phyloP scores from a whole-genome alignment of 2,329 filamentous ascomycete genomes.

The Aspergillus proliferans region DNA sequence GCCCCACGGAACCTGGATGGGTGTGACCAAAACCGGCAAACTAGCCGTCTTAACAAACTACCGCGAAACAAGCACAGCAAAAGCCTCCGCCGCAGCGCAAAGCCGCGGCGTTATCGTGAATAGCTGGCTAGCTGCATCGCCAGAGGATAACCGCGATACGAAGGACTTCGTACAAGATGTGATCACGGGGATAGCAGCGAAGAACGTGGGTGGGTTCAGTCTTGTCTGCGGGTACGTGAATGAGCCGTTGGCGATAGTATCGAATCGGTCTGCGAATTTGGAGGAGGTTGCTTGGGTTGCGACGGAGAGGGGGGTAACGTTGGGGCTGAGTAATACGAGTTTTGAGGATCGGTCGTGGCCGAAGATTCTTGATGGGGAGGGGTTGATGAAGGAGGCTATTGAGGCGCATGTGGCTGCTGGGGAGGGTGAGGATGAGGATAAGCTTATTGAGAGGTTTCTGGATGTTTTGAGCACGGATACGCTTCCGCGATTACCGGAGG shows the following conservation, averaged over 20 bases:
- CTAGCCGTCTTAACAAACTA: constrained; percentile 58
- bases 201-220: constrained; percentile 55
- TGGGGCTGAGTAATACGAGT: constrained; percentile 53
- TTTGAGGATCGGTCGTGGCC: constrained; percentile 54
- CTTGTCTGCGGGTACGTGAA: constrained; percentile 50
- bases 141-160: constrained; percentile 32
- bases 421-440: constrained; percentile 33
- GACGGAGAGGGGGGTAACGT: constrained; percentile 40
- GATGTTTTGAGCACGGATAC: constrained; percentile 48
- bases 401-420: constrained; percentile 33
- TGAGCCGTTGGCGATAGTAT: constrained; percentile 49
- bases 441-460: constrained; percentile 46
- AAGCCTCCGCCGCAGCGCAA: constrained; percentile 30
- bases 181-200: constrained; percentile 44
- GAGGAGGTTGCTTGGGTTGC: constrained; percentile 45
- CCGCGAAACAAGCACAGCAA: constrained; percentile 44
- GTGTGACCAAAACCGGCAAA: constrained; percentile 52
- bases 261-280: constrained; percentile 49
- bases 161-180: constrained; percentile 46
- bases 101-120: constrained; percentile 54
- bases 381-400: constrained; percentile 43
- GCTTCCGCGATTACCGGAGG: constrained; percentile 43
- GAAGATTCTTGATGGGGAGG: constrained; percentile 52
- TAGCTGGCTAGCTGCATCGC: constrained; percentile 46
- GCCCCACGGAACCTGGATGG: constrained; percentile 56